Evolutionary conservation across 768 basidiomycete genomes (phyloP), one percentile per base, ranked within the genome.

Genomic region (Botryobasidium botryosum): DNA sequence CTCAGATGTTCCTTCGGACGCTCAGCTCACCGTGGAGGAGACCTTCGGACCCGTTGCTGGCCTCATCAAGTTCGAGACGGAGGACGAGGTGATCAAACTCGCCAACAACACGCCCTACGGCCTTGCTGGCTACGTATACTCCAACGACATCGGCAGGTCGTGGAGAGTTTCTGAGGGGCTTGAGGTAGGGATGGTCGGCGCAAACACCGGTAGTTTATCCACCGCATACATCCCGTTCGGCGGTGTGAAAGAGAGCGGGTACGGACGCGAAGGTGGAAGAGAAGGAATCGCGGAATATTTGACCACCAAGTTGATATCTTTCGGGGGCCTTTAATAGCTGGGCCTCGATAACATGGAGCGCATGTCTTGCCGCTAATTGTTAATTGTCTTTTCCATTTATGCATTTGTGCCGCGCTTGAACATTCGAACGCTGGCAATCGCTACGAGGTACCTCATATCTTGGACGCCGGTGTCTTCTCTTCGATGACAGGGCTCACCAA

Each of bases 161-260:
- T 96, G 86, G 84, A 72, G 92, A 33, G 90, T 99, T 15, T 87
- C 91, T 13, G 94, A 94, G 65, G 79, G 70, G 52, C 66, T 97
- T 24, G 87, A 99, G 61, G 87, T 91, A 5, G 92, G 91, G 4
- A 96, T 79, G 77, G 85, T 91, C 20, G 85, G 83, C 26, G 68
- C 71, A 39, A 90, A 90, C 61, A 84, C 84, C 1, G 81, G 81
- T 3, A 41, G 77, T 45, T 73, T 92, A 56, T 82, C 78, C 46
- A 75, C 79, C 58, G 79, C 79, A 23, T 67, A 66, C 12, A 77
- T 87, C 65, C 86, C 87, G 17, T 91, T 92, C 54, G 88, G 90
- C 20, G 88, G 88, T 6, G 64, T 91, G 39, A 88, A 90, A 63
- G 84, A 94, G 67, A 86, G 83, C 55, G 90, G 88, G 10, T 57